Base-by-base conservation (phyloP, 2,329 filamentous ascomycete species). In the Ceratocystis harringtonii region DNA sequence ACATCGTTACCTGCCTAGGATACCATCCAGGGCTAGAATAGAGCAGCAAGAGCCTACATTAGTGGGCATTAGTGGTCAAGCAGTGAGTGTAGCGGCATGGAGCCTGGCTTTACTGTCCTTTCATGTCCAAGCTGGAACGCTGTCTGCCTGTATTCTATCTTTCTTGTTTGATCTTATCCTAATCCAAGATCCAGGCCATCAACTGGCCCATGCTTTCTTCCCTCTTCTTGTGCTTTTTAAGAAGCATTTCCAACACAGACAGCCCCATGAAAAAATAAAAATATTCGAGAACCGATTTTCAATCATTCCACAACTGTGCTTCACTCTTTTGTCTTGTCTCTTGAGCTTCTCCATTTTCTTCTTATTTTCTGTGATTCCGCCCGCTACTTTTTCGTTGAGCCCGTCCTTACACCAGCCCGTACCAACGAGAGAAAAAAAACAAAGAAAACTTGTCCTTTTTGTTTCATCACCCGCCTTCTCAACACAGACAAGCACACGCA, bases 301-400 rank as follows among this genome's bases (percentile, higher is more conserved):
- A 15, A 57, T 30, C 52, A 57, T 57, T 32, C 50, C 50, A 55
- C 50, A 55, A 19, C 22, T 52, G 63, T 64, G 63, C 63, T 64
- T 44, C 41, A 10, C 10, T 61, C 2, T 61, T n/a, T 12, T 61
- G 19, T 62, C 5, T 45, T 17, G 19, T 62, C 15, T 30, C 25
- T 62, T 48, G 17, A 7, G 10, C 22, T 50, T 22, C 19, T 25
- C 12, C 3, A 8, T 25, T 12, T 25, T 50, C 48, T 50, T 10
- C 4, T 50, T 50, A 10, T 50, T 50, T 50, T 25, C 36, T 41
- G 36, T 12, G 36, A 41, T 41, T 41, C 36, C 36, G 36, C 12
- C 36, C 36, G 36, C 12, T 12, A 41, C 36, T 25, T 22, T 50
- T 50, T 8, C 48, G 25, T 19, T 15, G 8, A n/a, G 19, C 17